phyloP scores from a whole-genome alignment of 108 stramenopile genomes.

The Bacterosira constricta region DNA sequence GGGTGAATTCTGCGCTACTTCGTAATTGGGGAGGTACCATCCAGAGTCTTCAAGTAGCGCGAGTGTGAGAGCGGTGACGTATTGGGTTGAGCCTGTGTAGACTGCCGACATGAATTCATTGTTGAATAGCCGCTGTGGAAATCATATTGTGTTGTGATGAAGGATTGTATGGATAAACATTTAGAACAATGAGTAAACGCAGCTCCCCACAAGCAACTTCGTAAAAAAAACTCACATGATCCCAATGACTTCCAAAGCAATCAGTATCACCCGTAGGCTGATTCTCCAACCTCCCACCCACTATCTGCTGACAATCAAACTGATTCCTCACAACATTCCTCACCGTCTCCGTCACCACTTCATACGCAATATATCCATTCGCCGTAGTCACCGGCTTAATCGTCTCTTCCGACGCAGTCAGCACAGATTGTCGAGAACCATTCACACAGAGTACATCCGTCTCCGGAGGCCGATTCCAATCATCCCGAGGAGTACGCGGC shows the following conservation, averaged over 20 bases:
- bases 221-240: constrained; percentile 27
- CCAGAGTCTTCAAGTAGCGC: constrained; percentile 61
- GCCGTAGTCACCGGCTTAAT: constrained; percentile 14
- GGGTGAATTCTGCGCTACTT: constrained; percentile 36
- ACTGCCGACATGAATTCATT: constrained; percentile 58
- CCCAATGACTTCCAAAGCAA: constrained; percentile 60
- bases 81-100: constrained; percentile 42
- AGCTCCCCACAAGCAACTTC: background rate
- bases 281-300: constrained; percentile 57
- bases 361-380: constrained; percentile 46
- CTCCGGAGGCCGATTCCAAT: constrained; percentile 27
- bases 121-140: constrained; percentile 37
- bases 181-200: background rate
- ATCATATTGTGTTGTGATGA: background rate
- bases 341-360: constrained; percentile 56
- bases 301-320: constrained; percentile 55
- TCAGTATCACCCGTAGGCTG: constrained; percentile 43
- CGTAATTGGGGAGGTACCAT: constrained; percentile 57
- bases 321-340: constrained; percentile 62
- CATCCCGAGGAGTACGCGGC: constrained; percentile 46
- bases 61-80: constrained; percentile 54
- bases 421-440: constrained; percentile 8
- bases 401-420: constrained; percentile 25
- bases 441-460: constrained; percentile 36
- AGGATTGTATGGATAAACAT: background rate